A percentile compares a stretch with the other conserved stretches of the same genome.
These are phyloP conservation scores for Phytophthora fragariaefolia DNA, from an alignment of 352 stramenopile genomes.

Conservation along the genomic window DNA sequence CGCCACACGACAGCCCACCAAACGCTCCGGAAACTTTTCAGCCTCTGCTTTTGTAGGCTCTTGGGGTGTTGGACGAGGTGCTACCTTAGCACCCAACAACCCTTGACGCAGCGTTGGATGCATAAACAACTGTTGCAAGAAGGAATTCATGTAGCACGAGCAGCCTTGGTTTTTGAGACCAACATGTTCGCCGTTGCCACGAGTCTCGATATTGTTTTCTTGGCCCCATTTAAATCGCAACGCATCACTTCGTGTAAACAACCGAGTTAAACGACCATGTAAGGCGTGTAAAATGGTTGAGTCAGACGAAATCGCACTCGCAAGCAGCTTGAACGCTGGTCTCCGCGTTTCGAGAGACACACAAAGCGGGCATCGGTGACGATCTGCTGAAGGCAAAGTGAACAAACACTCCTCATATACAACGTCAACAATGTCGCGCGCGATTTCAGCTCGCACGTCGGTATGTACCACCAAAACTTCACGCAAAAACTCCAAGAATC, in stretches of 20 bases:
- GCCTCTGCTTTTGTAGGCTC: conserved; percentile 91
- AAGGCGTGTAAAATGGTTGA: conserved; percentile 68
- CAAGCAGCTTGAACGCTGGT: conserved; percentile 82
- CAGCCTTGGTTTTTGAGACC: conserved; percentile 99
- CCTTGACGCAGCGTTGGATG: conserved; percentile 81
- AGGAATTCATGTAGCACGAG: conserved; percentile 99
- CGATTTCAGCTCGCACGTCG: conserved; percentile 57
- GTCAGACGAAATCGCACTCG: conserved; percentile 78
- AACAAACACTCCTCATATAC: conserved; percentile 89
- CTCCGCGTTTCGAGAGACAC: conserved; percentile 79
- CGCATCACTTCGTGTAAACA: conserved; percentile 73
- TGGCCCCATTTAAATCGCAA: conserved; percentile 82
- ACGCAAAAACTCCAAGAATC: conserved; percentile 79
- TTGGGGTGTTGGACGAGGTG: conserved; percentile 51
- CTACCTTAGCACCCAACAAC: conserved; percentile 75
- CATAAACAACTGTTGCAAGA: conserved; percentile 98
- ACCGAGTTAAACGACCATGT: conserved; percentile 52
- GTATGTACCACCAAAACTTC: conserved; percentile 70
- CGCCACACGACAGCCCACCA: conserved; percentile 87
- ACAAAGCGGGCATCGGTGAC: conserved; percentile 71
- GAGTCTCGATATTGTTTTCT: conserved; percentile 84
- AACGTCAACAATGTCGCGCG: conserved; percentile 73
- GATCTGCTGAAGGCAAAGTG: conserved; percentile 72
- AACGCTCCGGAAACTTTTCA: conserved; percentile 76
- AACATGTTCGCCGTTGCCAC: conserved; percentile 84